phyloP scores from a whole-genome alignment of 768 basidiomycete genomes.

The Rhodocollybia butyracea region DNA sequence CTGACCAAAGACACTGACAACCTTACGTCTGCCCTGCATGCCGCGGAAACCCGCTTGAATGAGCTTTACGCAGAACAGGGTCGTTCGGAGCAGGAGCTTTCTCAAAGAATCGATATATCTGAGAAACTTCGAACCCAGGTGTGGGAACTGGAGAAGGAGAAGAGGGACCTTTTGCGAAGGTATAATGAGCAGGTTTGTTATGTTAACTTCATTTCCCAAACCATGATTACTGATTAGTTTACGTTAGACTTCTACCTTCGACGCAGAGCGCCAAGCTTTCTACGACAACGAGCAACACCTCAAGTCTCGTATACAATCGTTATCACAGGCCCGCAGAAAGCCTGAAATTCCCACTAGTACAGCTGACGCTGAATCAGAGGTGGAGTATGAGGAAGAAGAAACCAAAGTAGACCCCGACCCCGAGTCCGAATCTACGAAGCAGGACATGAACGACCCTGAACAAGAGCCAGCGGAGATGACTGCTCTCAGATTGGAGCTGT shows the following conservation, averaged over 20 bases:
- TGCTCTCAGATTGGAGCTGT: slow-evolving; percentile 76
- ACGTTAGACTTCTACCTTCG: slow-evolving; percentile 76
- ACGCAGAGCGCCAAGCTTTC: slow-evolving; percentile 88
- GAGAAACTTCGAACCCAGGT: slow-evolving; percentile 81
- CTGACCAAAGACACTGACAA: slow-evolving; percentile 64
- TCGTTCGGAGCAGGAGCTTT: slow-evolving; percentile 78
- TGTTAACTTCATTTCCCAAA: background rate
- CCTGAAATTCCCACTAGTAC: slow-evolving; percentile 33
- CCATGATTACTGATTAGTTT: background rate
- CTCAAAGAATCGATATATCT: slow-evolving; percentile 75
- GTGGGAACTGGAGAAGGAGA: slow-evolving; percentile 86
- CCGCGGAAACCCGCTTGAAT: slow-evolving; percentile 68
- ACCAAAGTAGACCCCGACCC: slow-evolving; percentile 9
- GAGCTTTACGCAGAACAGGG: slow-evolving; percentile 82
- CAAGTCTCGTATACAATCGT: slow-evolving; percentile 83
- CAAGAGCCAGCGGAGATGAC: slow-evolving; percentile 88
- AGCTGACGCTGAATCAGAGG: slow-evolving; percentile 37
- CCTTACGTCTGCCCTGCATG: slow-evolving; percentile 59
- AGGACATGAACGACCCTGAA: slow-evolving; percentile 61
- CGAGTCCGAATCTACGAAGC: slow-evolving; percentile 23
- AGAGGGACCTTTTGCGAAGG: slow-evolving; percentile 73
- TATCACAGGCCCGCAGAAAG: slow-evolving; percentile 64
- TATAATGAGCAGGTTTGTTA: slow-evolving; percentile 81
- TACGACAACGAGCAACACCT: slow-evolving; percentile 94
- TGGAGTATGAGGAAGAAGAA: slow-evolving; percentile 35